phyloP scores from a whole-genome alignment of 768 basidiomycete genomes.

The Agaricus blazei region DNA sequence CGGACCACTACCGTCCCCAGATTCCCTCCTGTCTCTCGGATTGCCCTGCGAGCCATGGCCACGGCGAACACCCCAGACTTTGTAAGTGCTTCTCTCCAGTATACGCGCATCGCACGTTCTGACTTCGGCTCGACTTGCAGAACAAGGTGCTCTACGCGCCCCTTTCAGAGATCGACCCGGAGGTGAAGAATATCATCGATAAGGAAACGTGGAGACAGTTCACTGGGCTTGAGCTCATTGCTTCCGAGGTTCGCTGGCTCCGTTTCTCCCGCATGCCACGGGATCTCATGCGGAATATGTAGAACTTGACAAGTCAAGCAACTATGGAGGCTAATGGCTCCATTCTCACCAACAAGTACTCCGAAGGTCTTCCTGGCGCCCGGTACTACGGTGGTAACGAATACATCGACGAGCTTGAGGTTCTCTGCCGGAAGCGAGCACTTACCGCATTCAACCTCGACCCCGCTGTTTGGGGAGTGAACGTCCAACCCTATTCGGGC shows the following conservation, averaged over 20 bases:
- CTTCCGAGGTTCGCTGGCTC: slow-evolving; percentile 74
- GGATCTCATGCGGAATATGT: slow-evolving; percentile 1
- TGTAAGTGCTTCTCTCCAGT: slow-evolving; percentile 31
- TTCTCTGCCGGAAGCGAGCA: slow-evolving; percentile 92
- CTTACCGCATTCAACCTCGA: slow-evolving; percentile 95
- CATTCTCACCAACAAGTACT: slow-evolving; percentile 98
- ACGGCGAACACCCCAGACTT: slow-evolving; percentile 54
- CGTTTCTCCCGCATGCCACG: neutral
- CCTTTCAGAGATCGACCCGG: slow-evolving; percentile 88
- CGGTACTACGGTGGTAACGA: slow-evolving; percentile 99
- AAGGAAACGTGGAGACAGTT: slow-evolving; percentile 99
- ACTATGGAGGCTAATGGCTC: slow-evolving; percentile 99
- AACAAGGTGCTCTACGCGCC: slow-evolving; percentile 90
- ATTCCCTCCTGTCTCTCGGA: slow-evolving; percentile 17
- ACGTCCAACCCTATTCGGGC: slow-evolving; percentile 98
- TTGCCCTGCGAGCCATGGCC: slow-evolving; percentile 50
- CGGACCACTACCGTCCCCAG: slow-evolving; percentile 27
- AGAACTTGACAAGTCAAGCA: slow-evolving; percentile 96
- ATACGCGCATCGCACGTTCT: slow-evolving; percentile 1
- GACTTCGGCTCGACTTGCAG: slow-evolving; percentile 33
- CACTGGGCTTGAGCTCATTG: slow-evolving; percentile 96
- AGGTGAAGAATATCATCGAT: slow-evolving; percentile 96
- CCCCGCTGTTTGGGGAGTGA: slow-evolving; percentile 92
- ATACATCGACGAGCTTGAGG: slow-evolving; percentile 94
- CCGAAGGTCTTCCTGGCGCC: slow-evolving; percentile 96